Conservation (phyloP, 495 filamentous ascomycete species). For the Penicillium angulare region DNA sequence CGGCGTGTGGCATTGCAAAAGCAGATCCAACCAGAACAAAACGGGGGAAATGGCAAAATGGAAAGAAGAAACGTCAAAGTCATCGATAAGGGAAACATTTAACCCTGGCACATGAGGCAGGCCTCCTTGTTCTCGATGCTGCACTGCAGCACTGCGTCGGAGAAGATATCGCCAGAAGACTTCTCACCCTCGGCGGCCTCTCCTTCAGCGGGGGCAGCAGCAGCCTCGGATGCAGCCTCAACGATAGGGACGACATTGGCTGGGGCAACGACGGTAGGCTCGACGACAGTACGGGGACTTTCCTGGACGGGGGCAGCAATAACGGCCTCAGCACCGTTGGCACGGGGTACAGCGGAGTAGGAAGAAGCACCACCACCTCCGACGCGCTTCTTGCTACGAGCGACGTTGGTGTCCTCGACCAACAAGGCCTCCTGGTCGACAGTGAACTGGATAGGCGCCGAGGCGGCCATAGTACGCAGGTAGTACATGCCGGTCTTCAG, state of each 20-base stretch:
- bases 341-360: slow-evolving; percentile 59
- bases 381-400: slow-evolving; percentile 64
- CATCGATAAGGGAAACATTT: slow-evolving; percentile 21
- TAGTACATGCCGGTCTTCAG: slow-evolving; percentile 99
- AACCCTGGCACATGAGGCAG: slow-evolving; percentile 90
- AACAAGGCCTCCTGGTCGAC: slow-evolving; percentile 96
- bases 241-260: slow-evolving; percentile 34
- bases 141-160: slow-evolving; percentile 85
- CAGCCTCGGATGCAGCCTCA: slow-evolving; percentile 14
- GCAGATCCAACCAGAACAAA: slow-evolving; percentile 3
- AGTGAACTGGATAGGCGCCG: slow-evolving; percentile 97
- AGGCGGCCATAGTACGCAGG: slow-evolving; percentile 94
- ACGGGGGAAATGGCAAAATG: neutral
- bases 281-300: slow-evolving; percentile 71
- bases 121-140: slow-evolving; percentile 90
- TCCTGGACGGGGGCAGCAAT: slow-evolving; percentile 39
- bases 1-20: slow-evolving; percentile 1
- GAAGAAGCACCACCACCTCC: slow-evolving; percentile 49
- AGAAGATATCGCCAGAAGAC: slow-evolving; percentile 74
- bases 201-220: slow-evolving; percentile 14
- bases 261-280: slow-evolving; percentile 53
- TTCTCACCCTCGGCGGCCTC: slow-evolving; percentile 63
- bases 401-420: slow-evolving; percentile 81
- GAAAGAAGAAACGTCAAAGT: slow-evolving; percentile 16
- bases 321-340: slow-evolving; percentile 34